Conservation (phyloP, 257 asterid species). For the Solanum medicagineum region DNA sequence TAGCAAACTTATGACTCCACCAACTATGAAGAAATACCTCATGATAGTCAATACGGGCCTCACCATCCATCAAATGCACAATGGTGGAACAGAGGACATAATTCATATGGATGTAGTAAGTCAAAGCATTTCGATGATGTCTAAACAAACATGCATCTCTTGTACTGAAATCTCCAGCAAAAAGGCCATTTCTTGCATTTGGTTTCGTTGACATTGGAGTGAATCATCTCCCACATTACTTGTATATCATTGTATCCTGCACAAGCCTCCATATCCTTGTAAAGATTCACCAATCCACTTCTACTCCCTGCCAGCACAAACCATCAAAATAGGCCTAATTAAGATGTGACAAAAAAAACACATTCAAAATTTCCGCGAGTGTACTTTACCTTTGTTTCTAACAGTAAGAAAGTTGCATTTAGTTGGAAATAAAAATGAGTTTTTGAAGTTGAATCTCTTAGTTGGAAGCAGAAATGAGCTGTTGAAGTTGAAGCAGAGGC, state of each 20-base stretch:
- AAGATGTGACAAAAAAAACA: neutral
- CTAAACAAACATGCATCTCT: neutral
- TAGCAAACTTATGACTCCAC: neutral
- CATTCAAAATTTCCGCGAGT: neutral
- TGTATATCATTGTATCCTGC: conserved; percentile 50
- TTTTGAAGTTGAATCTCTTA: conserved; percentile 6
- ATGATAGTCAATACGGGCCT: neutral
- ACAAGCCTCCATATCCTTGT: conserved; percentile 57
- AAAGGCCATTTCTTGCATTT: conserved; percentile 8
- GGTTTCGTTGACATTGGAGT: conserved; percentile 5
- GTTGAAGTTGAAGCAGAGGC: conserved; percentile 31
- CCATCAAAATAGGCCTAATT: neutral
- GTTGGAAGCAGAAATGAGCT: conserved; percentile 25
- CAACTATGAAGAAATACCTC: neutral
- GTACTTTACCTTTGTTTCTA: conserved; percentile 25
- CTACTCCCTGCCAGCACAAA: conserved; percentile 21
- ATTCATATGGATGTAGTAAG: too few relatives aligned
- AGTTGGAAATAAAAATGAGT: neutral
- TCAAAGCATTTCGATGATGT: neutral
- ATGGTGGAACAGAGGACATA: neutral
- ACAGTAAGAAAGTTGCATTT: conserved; percentile 1
- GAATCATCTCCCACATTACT: conserved; percentile 63
- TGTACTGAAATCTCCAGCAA: conserved; percentile 20
- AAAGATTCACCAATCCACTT: conserved; percentile 27
- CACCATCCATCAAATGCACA: neutral